Evolutionary conservation across 106 monocot species (phyloP), one percentile per base, ranked within the genome.

Genomic region (Vanilla planifolia): DNA sequence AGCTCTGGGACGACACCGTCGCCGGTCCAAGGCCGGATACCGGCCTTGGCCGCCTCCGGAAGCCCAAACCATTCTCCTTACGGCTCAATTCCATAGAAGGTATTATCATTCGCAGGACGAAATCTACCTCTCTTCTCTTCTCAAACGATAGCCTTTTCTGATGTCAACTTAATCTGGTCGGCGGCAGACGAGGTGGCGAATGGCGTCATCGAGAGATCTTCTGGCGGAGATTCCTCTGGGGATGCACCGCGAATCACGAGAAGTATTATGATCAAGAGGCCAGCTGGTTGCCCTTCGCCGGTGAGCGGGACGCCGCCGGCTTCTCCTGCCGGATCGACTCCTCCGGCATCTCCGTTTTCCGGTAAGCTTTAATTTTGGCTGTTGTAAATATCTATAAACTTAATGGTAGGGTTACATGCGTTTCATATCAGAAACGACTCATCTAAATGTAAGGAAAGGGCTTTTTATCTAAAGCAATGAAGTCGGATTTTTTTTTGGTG

Each of bases 251-350:
- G 60, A 66, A 90, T 96, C 53, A 90, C 95, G 47, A 63, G 90
- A 45, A 90, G 80, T 74, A 96, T 96, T 67, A 96, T 96, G 95
- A 90, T 96, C 42, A 83, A 79, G 76, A 73, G 79, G 48, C 90
- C 95, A 28, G 61, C 81, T 7, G 84, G 88, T 17, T 88, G 76
- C 57, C 83, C 87, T 33, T 73, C 86, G 47, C 67, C 85, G 42
- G 60, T 33, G 14, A 63, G 37, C 67, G 81, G 61, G 24, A 85
- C 88, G 40, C 85, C 79, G 60, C 95, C 86, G 67, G 58, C 62
- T 17, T 85, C 87, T 3, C 82, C 85, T 28, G 87, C 73, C 0
- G 79, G 77, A 23, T 71, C 76, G 10, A 95, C 89, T 3, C 85
- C 94, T 34, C 95, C 90, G 40, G 43, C 77, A 14, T 96, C 96